These are phyloP conservation scores for Solanum ossicruentum DNA, from an alignment of 257 asterid genomes.

Conservation along the genomic window DNA sequence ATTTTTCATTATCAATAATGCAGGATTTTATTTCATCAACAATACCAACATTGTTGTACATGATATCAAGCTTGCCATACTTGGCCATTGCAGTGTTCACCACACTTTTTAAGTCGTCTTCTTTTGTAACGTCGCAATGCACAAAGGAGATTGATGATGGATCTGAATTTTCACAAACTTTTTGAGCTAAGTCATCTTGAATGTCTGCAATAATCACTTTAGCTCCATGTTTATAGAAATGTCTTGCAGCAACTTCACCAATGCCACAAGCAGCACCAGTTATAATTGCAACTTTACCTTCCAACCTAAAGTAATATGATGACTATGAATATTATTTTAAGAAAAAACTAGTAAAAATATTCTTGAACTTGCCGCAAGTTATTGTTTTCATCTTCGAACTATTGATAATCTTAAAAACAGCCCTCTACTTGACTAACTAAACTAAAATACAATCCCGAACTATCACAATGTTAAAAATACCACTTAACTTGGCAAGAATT, in stretches of 20 bases:
- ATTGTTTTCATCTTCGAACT: no score
- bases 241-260: constrained; percentile 33
- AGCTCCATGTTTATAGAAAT: constrained; percentile 1
- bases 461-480: no score
- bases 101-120: not conserved
- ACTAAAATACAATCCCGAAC: no score
- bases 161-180: constrained; percentile 3
- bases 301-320: constrained; percentile 8
- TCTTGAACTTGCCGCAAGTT: no score
- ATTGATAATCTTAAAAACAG: no score
- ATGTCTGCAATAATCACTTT: no score
- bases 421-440: no score
- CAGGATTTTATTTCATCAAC: not conserved
- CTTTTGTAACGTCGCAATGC: not conserved
- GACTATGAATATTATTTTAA: no score
- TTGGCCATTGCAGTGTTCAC: not conserved
- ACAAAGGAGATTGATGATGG: not conserved
- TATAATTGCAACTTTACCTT: constrained; percentile 40
- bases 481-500: no score
- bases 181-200: not conserved
- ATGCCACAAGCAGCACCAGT: constrained; percentile 56
- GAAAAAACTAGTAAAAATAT: no score
- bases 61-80: constrained; percentile 23
- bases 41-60: constrained; percentile 23
- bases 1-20: not conserved